A percentile compares a stretch with the other conserved stretches of the same genome.
phyloP scores from a whole-genome alignment of 2,329 filamentous ascomycete genomes.

The Trichoderma afroharzianum region DNA sequence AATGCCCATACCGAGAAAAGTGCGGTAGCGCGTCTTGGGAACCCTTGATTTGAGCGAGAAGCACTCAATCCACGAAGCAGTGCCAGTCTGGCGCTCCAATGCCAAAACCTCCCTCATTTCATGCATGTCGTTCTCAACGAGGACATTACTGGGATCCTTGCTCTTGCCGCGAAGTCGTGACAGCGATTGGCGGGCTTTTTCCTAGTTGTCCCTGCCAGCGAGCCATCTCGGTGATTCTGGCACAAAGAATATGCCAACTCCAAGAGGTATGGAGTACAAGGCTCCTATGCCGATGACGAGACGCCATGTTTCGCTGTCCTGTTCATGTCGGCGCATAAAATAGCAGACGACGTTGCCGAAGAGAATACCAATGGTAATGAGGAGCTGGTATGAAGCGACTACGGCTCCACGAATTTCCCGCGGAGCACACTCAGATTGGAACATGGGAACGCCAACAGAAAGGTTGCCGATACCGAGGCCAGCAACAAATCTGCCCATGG shows the following conservation, averaged over 20 bases:
- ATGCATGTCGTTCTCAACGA: slow-evolving; percentile 50
- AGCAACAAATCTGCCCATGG: slow-evolving; percentile 62
- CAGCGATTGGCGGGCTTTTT: slow-evolving; percentile 47
- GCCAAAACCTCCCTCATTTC: slow-evolving; percentile 50
- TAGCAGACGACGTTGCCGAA: slow-evolving; percentile 54
- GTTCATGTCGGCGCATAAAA: slow-evolving; percentile 43
- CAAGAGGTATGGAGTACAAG: slow-evolving; percentile 49
- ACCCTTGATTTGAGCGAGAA: slow-evolving; percentile 51
- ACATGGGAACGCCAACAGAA: slow-evolving; percentile 64
- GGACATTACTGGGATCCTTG: slow-evolving; percentile 40
- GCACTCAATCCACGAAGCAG: slow-evolving; percentile 55
- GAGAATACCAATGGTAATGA: slow-evolving; percentile 69
- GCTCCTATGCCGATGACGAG: slow-evolving; percentile 58
- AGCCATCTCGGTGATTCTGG: slow-evolving; percentile 58
- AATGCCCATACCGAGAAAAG: slow-evolving; percentile 58
- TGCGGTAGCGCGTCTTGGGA: slow-evolving; percentile 61
- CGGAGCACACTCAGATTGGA: slow-evolving; percentile 62
- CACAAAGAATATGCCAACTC: slow-evolving; percentile 49
- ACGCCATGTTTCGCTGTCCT: slow-evolving; percentile 52
- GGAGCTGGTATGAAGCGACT: slow-evolving; percentile 68
- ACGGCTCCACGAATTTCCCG: slow-evolving; percentile 61
- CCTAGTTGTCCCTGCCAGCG: slow-evolving; percentile 44
- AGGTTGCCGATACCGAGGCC: slow-evolving; percentile 66
- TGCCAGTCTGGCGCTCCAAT: slow-evolving; percentile 42
- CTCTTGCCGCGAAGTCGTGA: slow-evolving; percentile 51